Evolutionary conservation across 805 yeast species (phyloP).

Genomic region (Candida germanica): DNA sequence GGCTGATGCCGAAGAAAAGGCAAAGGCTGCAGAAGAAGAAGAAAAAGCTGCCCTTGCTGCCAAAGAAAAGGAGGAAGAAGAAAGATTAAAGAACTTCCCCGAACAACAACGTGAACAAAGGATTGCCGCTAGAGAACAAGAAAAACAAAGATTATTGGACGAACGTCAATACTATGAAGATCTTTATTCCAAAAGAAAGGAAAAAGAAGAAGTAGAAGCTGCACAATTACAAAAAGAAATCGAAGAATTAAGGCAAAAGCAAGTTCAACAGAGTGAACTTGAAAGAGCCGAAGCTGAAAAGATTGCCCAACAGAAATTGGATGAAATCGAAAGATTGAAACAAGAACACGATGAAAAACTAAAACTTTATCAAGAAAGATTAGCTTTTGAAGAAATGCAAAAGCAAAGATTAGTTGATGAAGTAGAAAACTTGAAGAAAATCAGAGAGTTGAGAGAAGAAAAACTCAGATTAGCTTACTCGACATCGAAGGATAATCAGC

Average conservation of each 20-base stretch:
- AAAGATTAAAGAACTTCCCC: slow-evolving; percentile 18
- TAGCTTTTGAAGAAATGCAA: slow-evolving; percentile 38
- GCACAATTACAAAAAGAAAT: slow-evolving; percentile 28
- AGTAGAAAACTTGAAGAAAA: slow-evolving; percentile 37
- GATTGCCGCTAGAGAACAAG: slow-evolving; percentile 23
- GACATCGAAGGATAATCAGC: slow-evolving; percentile 18
- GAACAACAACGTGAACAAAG: slow-evolving; percentile 26
- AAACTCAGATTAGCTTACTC: slow-evolving; percentile 29
- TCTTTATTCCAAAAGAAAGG: slow-evolving; percentile 22
- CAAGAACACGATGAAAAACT: slow-evolving; percentile 32
- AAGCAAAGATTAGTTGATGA: slow-evolving; percentile 36
- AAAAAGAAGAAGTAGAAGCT: slow-evolving; percentile 23
- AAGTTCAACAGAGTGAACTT: slow-evolving; percentile 19
- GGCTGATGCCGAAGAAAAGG: slow-evolving; percentile 19
- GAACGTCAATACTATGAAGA: slow-evolving; percentile 28
- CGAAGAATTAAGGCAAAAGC: slow-evolving; percentile 26
- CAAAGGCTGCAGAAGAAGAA: slow-evolving; percentile 14
- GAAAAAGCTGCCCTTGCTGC: slow-evolving; percentile 11
- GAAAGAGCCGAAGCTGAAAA: slow-evolving; percentile 25
- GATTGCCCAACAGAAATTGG: slow-evolving; percentile 29
- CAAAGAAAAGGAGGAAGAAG: slow-evolving; percentile 15
- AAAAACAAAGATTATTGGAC: slow-evolving; percentile 21
- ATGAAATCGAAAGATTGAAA: slow-evolving; percentile 32
- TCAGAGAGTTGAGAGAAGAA: slow-evolving; percentile 37
- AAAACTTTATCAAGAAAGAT: slow-evolving; percentile 25